A percentile compares a stretch with the other conserved stretches of the same genome.
Evolutionary conservation across 768 basidiomycete genomes (phyloP).

Genomic region (Paxillus rubicundulus): DNA sequence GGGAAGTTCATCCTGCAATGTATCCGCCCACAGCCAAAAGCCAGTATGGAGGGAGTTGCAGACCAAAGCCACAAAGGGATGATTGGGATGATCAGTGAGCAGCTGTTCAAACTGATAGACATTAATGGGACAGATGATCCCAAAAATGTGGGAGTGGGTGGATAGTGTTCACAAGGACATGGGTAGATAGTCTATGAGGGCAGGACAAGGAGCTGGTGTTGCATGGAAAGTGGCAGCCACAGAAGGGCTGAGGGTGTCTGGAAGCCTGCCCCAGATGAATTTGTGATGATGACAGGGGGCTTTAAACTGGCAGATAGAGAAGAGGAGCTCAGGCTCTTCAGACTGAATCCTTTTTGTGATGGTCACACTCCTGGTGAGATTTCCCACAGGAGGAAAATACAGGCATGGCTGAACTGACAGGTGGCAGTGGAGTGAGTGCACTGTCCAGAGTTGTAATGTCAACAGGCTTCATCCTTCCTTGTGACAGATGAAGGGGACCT

Average conservation of each 20-base stretch:
- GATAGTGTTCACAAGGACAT: conserved; percentile 20
- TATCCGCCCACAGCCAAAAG: too few relatives aligned
- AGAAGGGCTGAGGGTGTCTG: not conserved
- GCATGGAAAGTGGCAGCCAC: not conserved
- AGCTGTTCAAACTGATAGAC: conserved; percentile 28
- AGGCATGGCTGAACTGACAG: conserved; percentile 25
- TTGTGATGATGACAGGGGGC: not conserved
- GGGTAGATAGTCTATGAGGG: conserved; percentile 8
- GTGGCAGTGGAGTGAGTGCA: not conserved
- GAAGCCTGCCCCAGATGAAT: not conserved
- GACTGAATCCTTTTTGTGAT: not conserved
- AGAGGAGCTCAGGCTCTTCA: not conserved
- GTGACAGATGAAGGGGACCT: not conserved
- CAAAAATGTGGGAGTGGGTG: conserved; percentile 31
- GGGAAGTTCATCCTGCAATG: too few relatives aligned
- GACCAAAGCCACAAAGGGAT: too few relatives aligned
- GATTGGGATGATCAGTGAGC: conserved; percentile 6
- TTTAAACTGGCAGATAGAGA: not conserved
- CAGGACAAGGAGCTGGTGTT: not conserved
- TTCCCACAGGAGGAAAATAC: conserved; percentile 4
- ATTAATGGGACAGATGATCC: conserved; percentile 37
- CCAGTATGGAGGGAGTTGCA: too few relatives aligned
- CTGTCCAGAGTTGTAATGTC: not conserved
- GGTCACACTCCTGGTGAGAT: not conserved
- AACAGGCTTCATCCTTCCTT: not conserved